phyloP scores from a whole-genome alignment of 768 basidiomycete species.

The Polyporus arcularius region DNA sequence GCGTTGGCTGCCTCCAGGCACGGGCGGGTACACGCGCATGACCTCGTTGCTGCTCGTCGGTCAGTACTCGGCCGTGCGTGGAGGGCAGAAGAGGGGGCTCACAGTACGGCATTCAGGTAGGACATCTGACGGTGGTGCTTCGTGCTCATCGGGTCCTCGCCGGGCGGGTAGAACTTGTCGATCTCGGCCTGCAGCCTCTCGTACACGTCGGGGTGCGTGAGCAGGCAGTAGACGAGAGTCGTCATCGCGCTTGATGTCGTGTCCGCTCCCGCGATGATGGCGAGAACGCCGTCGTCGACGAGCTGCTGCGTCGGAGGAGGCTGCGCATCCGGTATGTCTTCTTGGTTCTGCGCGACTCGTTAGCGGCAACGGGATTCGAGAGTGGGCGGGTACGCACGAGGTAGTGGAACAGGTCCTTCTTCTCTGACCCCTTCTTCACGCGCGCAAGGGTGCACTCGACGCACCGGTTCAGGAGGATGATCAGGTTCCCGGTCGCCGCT shows the following conservation, averaged over 20 bases:
- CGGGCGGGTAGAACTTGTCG: conserved; percentile 24
- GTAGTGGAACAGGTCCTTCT: conserved; percentile 43
- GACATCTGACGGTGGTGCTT: conserved; percentile 27
- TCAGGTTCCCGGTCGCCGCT: background rate
- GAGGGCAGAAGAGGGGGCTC: background rate
- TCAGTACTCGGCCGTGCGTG: background rate
- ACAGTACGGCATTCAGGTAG: conserved; percentile 39
- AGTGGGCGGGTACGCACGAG: conserved; percentile 33
- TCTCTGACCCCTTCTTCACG: conserved; percentile 20
- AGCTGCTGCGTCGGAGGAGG: conserved; percentile 8
- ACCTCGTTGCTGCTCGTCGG: conserved; percentile 41
- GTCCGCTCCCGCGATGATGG: conserved; percentile 32
- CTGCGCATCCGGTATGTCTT: conserved; percentile 9
- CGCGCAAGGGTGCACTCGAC: conserved; percentile 9
- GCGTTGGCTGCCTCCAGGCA: conserved; percentile 39
- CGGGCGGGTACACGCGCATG: conserved; percentile 44
- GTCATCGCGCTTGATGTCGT: conserved; percentile 29
- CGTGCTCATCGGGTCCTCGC: conserved; percentile 22
- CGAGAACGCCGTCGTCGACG: conserved; percentile 22
- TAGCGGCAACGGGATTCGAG: background rate
- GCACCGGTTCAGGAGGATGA: conserved; percentile 13
- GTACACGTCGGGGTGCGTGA: conserved; percentile 20
- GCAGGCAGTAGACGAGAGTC: conserved; percentile 27
- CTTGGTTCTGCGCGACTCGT: conserved; percentile 13
- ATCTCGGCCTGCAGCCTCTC: conserved; percentile 25